These are phyloP conservation scores for Hemisphaericaspora xylanilytica DNA, from an alignment of 1,139 yeast species.

Conservation along the genomic window DNA sequence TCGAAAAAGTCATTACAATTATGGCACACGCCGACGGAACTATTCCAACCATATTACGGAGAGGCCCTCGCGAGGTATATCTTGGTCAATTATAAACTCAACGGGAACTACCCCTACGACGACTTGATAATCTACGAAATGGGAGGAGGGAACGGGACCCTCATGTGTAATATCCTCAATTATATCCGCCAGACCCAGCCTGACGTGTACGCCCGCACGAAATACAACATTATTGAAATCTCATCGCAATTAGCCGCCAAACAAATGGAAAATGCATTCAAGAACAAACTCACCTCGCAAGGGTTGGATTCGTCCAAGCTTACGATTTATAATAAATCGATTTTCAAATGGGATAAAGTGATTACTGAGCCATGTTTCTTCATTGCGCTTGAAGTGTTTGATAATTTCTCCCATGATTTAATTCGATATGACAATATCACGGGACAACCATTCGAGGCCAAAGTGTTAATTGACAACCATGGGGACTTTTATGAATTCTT, in stretches of 20 bases:
- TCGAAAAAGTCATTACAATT: constrained; percentile 59
- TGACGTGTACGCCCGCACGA: constrained; percentile 64
- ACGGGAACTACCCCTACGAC: constrained; percentile 56
- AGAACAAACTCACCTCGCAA: constrained; percentile 31
- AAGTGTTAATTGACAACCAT: constrained; percentile 68
- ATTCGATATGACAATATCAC: constrained; percentile 71
- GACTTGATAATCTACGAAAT: constrained; percentile 77
- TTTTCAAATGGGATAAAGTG: constrained; percentile 67
- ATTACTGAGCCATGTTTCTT: constrained; percentile 75
- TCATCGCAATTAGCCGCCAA: constrained; percentile 65
- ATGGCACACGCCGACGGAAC: constrained; percentile 91
- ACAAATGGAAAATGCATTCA: constrained; percentile 47
- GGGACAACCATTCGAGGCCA: constrained; percentile 72
- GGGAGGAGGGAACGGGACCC: constrained; percentile 90
- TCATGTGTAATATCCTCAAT: constrained; percentile 75
- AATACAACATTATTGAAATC: constrained; percentile 76
- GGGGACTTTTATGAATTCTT: constrained; percentile 79
- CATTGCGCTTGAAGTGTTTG: constrained; percentile 81
- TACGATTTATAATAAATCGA: constrained; percentile 67
- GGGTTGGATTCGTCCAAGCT: constrained; percentile 51
- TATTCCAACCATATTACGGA: constrained; percentile 81
- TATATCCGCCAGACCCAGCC: constrained; percentile 65
- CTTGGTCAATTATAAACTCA: constrained; percentile 63
- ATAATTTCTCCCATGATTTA: constrained; percentile 81
- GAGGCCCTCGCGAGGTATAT: constrained; percentile 78